Evolutionary conservation across 1,284 basidiomycete species (phyloP).

Genomic region (Takashimella tepidaria): DNA sequence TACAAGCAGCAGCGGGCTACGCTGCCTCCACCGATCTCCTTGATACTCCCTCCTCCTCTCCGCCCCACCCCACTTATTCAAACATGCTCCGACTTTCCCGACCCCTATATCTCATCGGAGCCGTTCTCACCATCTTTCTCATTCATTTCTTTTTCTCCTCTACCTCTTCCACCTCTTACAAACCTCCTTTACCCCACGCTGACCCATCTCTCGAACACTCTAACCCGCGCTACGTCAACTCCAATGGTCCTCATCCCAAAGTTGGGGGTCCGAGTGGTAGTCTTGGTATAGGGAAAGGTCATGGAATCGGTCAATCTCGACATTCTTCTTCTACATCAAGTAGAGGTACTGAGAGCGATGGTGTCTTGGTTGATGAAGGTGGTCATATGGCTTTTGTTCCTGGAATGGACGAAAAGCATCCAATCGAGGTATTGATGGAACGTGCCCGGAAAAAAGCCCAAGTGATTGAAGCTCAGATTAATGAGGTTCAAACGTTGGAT

Average conservation of each 20-base stretch:
- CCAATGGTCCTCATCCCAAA: too few species aligned
- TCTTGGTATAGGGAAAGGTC: too few species aligned
- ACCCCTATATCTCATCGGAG: not conserved
- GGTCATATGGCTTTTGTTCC: slow-evolving; percentile 15
- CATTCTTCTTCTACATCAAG: too few species aligned
- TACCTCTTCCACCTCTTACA: not conserved
- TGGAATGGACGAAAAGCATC: slow-evolving; percentile 21
- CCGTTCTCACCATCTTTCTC: not conserved
- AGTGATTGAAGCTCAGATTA: slow-evolving; percentile 24
- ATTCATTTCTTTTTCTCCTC: slow-evolving; percentile 2
- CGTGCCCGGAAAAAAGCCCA: slow-evolving; percentile 20
- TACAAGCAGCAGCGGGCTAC: too few species aligned
- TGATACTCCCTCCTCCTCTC: too few species aligned
- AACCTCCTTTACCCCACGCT: not conserved
- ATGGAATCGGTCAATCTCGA: too few species aligned
- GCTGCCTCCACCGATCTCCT: too few species aligned
- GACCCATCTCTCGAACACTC: not conserved
- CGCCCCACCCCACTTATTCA: too few species aligned
- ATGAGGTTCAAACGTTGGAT: slow-evolving; percentile 16
- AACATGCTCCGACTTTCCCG: slow-evolving; percentile 2
- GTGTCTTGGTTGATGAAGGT: slow-evolving; percentile 11
- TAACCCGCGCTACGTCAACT: not conserved
- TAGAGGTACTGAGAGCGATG: too few species aligned
- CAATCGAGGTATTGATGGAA: slow-evolving; percentile 32
- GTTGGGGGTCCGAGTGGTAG: too few species aligned